phyloP scores from a whole-genome alignment of 225 moss, liverwort and hornwort genomes.

The Neckera pumila region DNA sequence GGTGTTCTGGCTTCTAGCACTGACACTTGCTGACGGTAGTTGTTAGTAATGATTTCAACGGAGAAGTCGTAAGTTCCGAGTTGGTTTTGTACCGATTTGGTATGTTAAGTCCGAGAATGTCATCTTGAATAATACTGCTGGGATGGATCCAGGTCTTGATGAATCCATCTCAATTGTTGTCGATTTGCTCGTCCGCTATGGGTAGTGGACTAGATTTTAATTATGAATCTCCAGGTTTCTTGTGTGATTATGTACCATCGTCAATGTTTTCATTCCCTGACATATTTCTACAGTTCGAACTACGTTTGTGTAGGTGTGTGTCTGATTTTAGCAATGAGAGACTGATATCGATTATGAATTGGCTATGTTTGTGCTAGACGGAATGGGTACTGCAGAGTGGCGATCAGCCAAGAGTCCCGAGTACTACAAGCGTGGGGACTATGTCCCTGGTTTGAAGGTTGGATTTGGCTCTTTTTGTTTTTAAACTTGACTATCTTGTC shows the following conservation, averaged over 20 bases:
- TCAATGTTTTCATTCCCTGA: background rate
- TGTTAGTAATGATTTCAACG: background rate
- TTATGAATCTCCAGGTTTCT: background rate
- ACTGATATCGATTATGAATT: background rate
- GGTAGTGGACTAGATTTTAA: background rate
- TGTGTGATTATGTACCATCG: background rate
- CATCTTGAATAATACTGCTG: background rate
- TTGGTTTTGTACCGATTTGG: background rate
- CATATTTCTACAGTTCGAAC: background rate
- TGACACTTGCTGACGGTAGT: background rate
- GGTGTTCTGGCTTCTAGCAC: background rate
- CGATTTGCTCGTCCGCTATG: background rate
- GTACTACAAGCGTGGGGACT: constrained; percentile 92
- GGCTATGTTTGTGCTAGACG: constrained; percentile 25
- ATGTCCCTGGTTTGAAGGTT: constrained; percentile 90
- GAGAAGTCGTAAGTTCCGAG: background rate
- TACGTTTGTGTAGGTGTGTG: background rate
- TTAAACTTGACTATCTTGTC: background rate
- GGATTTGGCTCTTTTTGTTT: background rate
- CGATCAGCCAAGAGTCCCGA: constrained; percentile 95
- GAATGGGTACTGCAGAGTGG: constrained; percentile 98
- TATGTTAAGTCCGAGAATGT: background rate
- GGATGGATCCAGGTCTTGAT: background rate
- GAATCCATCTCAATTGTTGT: background rate
- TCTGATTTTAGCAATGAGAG: background rate